Evolutionary conservation across 768 basidiomycete species (phyloP), one percentile per base, ranked within the genome.

Genomic region (Neoboletus subvelutipes): DNA sequence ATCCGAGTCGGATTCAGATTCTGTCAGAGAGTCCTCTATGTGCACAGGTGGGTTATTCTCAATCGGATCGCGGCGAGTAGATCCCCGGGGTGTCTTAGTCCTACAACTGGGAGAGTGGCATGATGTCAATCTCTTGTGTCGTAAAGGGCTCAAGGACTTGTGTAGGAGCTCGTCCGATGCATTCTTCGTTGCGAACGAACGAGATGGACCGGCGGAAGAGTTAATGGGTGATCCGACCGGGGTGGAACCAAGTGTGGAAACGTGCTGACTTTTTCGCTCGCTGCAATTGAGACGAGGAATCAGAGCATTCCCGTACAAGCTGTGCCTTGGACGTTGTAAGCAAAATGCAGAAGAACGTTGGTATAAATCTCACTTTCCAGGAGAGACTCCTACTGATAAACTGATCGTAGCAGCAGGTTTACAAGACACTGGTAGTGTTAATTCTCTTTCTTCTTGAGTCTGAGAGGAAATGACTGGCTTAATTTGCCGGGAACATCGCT

Each of bases 391-490:
- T 31, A 22, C 26, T 13, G 45, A 33, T 29, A 37, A 36, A 26
- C 17, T 12, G 31, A 4, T 24, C 24, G 31, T 11, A 4, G 41
- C 28, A 34, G 36, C 24, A 15, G 42, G 34, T 31, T 55, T 51
- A n/a, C 29, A 51, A 15, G 56, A 49, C 31, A 47, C 54, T 40
- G 57, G 41, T 45, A 65, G 10, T 5, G 47, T 55, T 20, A 75
- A 50, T 29, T 73, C 72, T 40, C 54, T 54, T 59, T 76, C 74
- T 33, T 66, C 64, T 47, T 67, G 74, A 17, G 63, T 66, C 41
- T 75, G 75, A 12, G 75, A 75, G 26, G 70, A 72, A 29, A 63
- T 43, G 8, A 76, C 61, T 12, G 48, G 40, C 13, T 63, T 67
- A 0, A 29, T 20, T 34, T 7, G 39, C 17, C 64, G 54, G 66